Base-by-base conservation (phyloP, 306 rosid genomes). In the Oemleria cerasiformis region DNA sequence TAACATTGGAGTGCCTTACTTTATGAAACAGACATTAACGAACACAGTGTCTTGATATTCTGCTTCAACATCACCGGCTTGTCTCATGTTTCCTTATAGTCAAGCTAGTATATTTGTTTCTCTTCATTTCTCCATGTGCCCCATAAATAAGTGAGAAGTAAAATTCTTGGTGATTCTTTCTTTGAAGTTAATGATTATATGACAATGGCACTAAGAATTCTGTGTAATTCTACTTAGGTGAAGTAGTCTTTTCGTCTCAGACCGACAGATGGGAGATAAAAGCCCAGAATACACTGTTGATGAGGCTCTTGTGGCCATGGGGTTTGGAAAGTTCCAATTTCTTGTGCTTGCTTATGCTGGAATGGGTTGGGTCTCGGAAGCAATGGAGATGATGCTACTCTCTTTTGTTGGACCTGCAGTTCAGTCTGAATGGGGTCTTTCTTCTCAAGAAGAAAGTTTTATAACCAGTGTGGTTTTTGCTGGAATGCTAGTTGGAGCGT, bases 341-440 rank as follows among this genome's bases (percentile, higher is more conserved):
- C 78, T 91, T 4, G 97, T 94, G 76, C 95, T 94, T 64, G 81
- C 47, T 67, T 94, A 94, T 74, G 99, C 99, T 4, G 99, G 99
- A 70, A 76, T 91, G 85, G 97, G 95, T 63, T 94, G 99, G 97
- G 42, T 88, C 67, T 89, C 99, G 60, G 99, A 94, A 83, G 99
- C 97, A 41, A 94, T 94, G 99, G 99, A 94, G 86, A 85, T 94
- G 99, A 94, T 94, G 99, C 65, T 94, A 23, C 97, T 94, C 41
- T 94, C 96, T 30, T 89, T 94, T 79, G 88, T 94, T 5, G 99
- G 99, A 63, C 97, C 99, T 8, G 99, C 99, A 9, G 92, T 91
- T 76, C 88, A 84, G 75, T 83, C 97, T 62, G 83, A 81, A n/a
- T 91, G 96, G 97, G 78, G 13, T 76, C 92, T 94, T 82, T 89